Evolutionary conservation across 352 stramenopile species (phyloP).

Genomic region (Halophytophthora batemanensis): DNA sequence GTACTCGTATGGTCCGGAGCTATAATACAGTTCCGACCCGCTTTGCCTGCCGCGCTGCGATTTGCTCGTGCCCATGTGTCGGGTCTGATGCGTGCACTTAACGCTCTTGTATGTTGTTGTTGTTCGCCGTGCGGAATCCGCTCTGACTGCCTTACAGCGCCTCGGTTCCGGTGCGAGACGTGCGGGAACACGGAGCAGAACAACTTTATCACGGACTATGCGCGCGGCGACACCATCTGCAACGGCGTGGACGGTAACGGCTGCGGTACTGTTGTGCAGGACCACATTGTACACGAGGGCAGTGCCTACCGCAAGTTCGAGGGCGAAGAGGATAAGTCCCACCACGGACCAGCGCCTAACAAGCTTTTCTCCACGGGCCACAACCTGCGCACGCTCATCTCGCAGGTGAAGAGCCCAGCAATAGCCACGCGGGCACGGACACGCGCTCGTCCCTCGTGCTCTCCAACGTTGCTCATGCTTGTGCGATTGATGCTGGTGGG

Average conservation of each 20-base stretch:
- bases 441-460: too few relatives aligned
- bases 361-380: slow-evolving; percentile 94
- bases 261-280: slow-evolving; percentile 93
- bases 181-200: slow-evolving; percentile 89
- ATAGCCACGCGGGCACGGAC: background rate
- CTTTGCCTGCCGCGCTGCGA: background rate
- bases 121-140: background rate
- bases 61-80: too few relatives aligned
- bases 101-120: background rate
- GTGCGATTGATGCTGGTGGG: slow-evolving; percentile 10
- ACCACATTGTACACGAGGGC: slow-evolving; percentile 96
- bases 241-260: slow-evolving; percentile 83
- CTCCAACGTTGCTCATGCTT: slow-evolving; percentile 14
- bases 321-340: slow-evolving; percentile 95
- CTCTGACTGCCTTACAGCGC: slow-evolving; percentile 32
- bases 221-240: slow-evolving; percentile 84
- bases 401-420: slow-evolving; percentile 50
- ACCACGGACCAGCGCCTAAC: slow-evolving; percentile 94
- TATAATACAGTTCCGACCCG: slow-evolving; percentile 8
- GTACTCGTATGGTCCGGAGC: slow-evolving; percentile 18
- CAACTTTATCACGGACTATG: slow-evolving; percentile 90
- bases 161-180: slow-evolving; percentile 80
- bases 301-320: slow-evolving; percentile 96
- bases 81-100: too few relatives aligned
- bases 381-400: slow-evolving; percentile 95